Evolutionary conservation across 345 rosid genomes (phyloP), one percentile per base, ranked within the genome.

Genomic region (Euphorbia peplus): DNA sequence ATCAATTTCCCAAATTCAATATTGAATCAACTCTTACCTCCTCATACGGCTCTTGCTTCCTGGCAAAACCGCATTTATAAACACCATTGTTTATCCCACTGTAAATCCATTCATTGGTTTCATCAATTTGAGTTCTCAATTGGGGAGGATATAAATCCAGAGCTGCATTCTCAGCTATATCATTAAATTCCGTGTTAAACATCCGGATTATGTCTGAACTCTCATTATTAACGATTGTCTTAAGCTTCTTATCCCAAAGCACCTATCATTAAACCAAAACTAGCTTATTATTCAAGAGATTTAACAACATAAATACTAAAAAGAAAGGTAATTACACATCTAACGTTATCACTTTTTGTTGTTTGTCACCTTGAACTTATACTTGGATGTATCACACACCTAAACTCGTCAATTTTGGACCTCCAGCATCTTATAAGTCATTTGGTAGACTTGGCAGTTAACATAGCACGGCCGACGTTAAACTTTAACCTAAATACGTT

Each of bases 211-310:
- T 81, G 65, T 84, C 85, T 5, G 85, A 65, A 64, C 84, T 84
- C 77, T 84, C 84, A 54, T 84, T 84, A 52, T 28, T 84, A 46
- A 81, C 85, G 25, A 84, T 81, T 8, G 81, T 81, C 65, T 84
- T 81, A 48, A 81, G 80, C 75, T 79, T 84, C 77, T 81, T 81
- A 73, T 84, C 88, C 88, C 83, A 84, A 29, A 84, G 58, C 48
- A 84, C 84, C 86, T 83, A 52, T n/a, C 18, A 61, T 24, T 2
- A 28, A 70, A 44, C 64, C 22, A 65, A 64, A 76, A 7, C 21
- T 60, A 64, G 39, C 76, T 55, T 5, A 29, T 15, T 19, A 52
- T 24, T 48, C 44, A 66, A 61, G 55, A 48, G 29, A 46, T 39
- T 62, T 48, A 74, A 64, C 41, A 69, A 21, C 64, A 42, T 8